Percentiles rank a stretch among this genome's conserved stretches.
phyloP scores from a whole-genome alignment of 768 basidiomycete genomes.

The Tylopilus subfusipes region DNA sequence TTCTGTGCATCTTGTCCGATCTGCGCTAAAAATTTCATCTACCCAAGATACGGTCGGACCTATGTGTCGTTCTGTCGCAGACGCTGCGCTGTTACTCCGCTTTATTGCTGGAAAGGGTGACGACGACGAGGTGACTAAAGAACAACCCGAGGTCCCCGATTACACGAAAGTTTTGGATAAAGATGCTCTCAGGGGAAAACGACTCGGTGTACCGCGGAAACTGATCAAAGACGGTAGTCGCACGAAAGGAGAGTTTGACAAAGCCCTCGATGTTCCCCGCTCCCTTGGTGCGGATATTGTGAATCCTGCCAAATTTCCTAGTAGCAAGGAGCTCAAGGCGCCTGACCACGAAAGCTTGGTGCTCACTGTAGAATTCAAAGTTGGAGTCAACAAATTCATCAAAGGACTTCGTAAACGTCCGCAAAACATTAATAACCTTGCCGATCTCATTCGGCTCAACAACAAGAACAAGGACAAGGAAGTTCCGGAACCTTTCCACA shows the following conservation, averaged over 20 bases:
- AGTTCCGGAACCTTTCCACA: constrained; percentile 33
- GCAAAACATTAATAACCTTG: constrained; percentile 51
- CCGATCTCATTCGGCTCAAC: constrained; percentile 58
- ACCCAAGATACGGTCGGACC: constrained; percentile 62
- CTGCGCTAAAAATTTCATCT: constrained; percentile 28
- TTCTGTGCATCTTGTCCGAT: background rate
- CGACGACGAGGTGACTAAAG: constrained; percentile 49
- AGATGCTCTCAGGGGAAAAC: constrained; percentile 46
- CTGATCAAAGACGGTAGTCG: constrained; percentile 23
- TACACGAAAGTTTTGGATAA: constrained; percentile 50
- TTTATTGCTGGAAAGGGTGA: constrained; percentile 52
- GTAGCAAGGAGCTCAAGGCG: constrained; percentile 44
- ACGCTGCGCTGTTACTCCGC: constrained; percentile 52
- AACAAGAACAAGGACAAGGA: constrained; percentile 50
- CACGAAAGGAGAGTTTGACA: constrained; percentile 37
- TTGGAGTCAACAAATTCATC: constrained; percentile 50
- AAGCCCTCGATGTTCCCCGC: constrained; percentile 35
- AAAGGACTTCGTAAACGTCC: constrained; percentile 48
- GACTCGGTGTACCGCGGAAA: constrained; percentile 51
- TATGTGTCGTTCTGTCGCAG: constrained; percentile 50
- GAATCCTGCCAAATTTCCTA: constrained; percentile 60
- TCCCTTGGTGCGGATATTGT: constrained; percentile 48
- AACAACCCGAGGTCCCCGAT: constrained; percentile 54
- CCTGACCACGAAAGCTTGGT: constrained; percentile 53
- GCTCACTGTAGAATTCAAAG: constrained; percentile 58